Percentiles rank a stretch among this genome's conserved stretches.
phyloP scores from a whole-genome alignment of 192 early-diverging fungal genomes.

The Ambispora gerdemannii region DNA sequence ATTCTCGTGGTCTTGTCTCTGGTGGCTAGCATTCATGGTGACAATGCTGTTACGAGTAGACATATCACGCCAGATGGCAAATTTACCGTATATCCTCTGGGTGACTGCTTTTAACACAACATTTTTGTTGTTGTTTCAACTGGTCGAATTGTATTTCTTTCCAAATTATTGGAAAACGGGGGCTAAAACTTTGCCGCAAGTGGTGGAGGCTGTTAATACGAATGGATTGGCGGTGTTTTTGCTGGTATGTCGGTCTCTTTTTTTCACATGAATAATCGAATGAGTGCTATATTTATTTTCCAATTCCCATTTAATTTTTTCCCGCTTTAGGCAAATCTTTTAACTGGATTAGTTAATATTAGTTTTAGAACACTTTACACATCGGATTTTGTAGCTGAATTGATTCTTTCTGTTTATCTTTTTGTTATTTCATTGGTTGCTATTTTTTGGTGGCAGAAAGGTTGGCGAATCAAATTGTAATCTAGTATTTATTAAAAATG shows the following conservation, averaged over 20 bases:
- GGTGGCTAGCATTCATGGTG: slow-evolving; percentile 40
- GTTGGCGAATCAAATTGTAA: slow-evolving; percentile 40
- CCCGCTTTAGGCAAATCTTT: slow-evolving; percentile 68
- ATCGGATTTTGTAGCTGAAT: slow-evolving; percentile 38
- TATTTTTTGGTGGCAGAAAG: slow-evolving; percentile 33
- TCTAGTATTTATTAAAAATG: neutral
- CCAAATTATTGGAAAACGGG: slow-evolving; percentile 45
- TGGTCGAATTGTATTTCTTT: slow-evolving; percentile 52
- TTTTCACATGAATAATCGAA: neutral
- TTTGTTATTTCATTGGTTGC: slow-evolving; percentile 42
- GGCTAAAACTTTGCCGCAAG: slow-evolving; percentile 44
- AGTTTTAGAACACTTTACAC: slow-evolving; percentile 71
- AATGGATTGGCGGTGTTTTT: slow-evolving; percentile 86
- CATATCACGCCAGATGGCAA: slow-evolving; percentile 72
- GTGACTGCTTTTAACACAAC: slow-evolving; percentile 66
- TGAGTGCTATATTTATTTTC: neutral
- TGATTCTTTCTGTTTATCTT: slow-evolving; percentile 56
- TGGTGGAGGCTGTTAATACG: slow-evolving; percentile 69
- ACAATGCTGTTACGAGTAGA: slow-evolving; percentile 51
- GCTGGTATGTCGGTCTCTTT: slow-evolving; percentile 44
- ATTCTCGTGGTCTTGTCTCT: slow-evolving; percentile 40
- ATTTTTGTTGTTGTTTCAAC: slow-evolving; percentile 57
- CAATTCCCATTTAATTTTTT: slow-evolving; percentile 23
- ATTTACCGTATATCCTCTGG: slow-evolving; percentile 68
- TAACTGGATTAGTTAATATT: slow-evolving; percentile 86